Base-by-base conservation (phyloP, 2,329 filamentous ascomycete genomes). In the Pseudogymnoascus sp. region DNA sequence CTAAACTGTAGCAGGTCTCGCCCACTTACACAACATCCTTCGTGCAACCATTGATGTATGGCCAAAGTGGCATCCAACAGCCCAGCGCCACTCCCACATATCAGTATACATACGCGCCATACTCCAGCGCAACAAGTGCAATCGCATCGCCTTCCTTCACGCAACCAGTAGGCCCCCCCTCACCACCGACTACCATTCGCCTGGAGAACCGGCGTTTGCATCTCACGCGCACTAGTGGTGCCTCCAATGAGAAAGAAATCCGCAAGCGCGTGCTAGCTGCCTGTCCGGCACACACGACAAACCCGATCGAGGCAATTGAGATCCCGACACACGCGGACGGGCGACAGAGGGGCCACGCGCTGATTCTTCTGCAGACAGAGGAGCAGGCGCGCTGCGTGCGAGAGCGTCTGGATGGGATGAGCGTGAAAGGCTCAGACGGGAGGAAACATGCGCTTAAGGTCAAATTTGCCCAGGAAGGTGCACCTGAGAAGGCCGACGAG, bases 31-130 rank as follows among this genome's bases (percentile, higher is more conserved):
- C 49, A 19, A 35, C 49, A 33, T 33, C 49, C 16, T 55, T 55
- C 11, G 49, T 55, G 29, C 49, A 55, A 55, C 49, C 49, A 33
- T 55, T 55, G 49, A 55, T 55, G 49, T 55, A 55, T 55, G 49
- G 49, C 29, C 49, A 35, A 55, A 29, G 49, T 21, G 49, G 49
- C 16, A 55, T 55, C 49, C 49, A 55, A 14, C 49, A 55, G n/a
- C 49, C n/a, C 10, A 55, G 33, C 29, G 29, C n/a, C 16, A 21
- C 49, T n/a, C 49, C 49, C 49, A 33, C 49, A 55, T 55, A 55
- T 55, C 49, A 55, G 29, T 55, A 55, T 55, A 29, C 49, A 55
- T 55, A 55, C 19, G 49, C 49, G 29, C 49, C 49, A 4, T 55
- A 55, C 16, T 29, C 29, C 16, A 33, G 29, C 10, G 5, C 49